Evolutionary conservation across 345 rosid genomes (phyloP).

Genomic region (Salix koriyanagi): DNA sequence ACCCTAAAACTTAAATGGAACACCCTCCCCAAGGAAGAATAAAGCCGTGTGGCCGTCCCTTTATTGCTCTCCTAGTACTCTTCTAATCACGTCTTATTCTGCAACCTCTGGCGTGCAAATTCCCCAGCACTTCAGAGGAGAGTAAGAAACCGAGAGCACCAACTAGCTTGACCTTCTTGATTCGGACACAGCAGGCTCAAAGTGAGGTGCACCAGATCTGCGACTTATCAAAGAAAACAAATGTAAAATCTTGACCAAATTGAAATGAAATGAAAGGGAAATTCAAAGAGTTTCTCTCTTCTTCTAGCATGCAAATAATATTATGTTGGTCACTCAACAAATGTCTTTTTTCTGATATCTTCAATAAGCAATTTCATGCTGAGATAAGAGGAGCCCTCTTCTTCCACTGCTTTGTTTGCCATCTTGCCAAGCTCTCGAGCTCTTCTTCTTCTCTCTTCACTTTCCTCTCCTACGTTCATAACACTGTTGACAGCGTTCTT

Average conservation of each 20-base stretch:
- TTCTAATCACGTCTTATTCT: constrained; percentile 70
- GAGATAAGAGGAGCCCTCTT: constrained; percentile 5
- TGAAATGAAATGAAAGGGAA: too few species aligned
- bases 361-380: neutral
- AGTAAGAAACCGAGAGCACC: constrained; percentile 60
- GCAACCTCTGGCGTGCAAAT: constrained; percentile 66
- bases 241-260: too few species aligned
- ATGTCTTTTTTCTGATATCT: neutral
- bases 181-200: constrained; percentile 55
- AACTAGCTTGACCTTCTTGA: constrained; percentile 78
- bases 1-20: neutral
- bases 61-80: too few species aligned
- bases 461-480: constrained; percentile 12
- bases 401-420: constrained; percentile 10
- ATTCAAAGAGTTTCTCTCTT: too few species aligned
- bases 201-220: constrained; percentile 64
- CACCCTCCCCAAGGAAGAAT: neutral
- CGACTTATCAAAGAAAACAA: constrained; percentile 36
- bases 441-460: constrained; percentile 12
- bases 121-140: constrained; percentile 63
- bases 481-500: neutral
- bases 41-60: neutral
- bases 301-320: neutral
- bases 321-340: neutral
- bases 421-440: neutral